phyloP scores from a whole-genome alignment of 148 eudicot genomes.

The Drosera capensis region DNA sequence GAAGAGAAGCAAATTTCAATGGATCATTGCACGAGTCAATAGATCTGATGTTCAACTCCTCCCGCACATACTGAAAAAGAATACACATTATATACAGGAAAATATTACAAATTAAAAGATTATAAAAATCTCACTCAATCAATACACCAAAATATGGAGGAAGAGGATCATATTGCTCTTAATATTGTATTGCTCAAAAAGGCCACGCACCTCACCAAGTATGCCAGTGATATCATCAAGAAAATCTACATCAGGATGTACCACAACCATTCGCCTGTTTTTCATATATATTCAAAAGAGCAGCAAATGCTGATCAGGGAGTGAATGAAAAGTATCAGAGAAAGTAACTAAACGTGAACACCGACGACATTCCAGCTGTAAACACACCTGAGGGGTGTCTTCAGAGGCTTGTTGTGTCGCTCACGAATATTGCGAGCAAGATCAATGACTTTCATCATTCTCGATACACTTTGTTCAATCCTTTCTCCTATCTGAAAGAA shows the following conservation, averaged over 20 bases:
- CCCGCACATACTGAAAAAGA: slow-evolving; percentile 53
- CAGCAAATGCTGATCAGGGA: neutral
- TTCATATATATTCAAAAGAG: slow-evolving; percentile 2
- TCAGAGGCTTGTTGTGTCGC: slow-evolving; percentile 89
- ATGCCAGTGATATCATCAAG: slow-evolving; percentile 77
- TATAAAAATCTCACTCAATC: neutral
- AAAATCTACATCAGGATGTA: slow-evolving; percentile 82
- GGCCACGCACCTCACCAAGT: slow-evolving; percentile 56
- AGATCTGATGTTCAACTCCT: slow-evolving; percentile 79
- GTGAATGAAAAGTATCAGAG: neutral
- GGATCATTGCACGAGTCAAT: slow-evolving; percentile 69
- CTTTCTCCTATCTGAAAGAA: slow-evolving; percentile 58
- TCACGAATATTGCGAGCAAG: slow-evolving; percentile 92
- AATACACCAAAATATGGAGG: neutral
- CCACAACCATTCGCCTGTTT: slow-evolving; percentile 90
- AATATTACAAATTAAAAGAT: neutral
- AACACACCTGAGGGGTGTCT: slow-evolving; percentile 68
- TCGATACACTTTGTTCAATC: slow-evolving; percentile 86
- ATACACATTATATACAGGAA: neutral
- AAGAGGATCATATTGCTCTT: neutral
- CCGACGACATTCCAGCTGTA: neutral
- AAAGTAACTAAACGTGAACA: neutral
- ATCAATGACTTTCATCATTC: slow-evolving; percentile 89
- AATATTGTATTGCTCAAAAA: too few species aligned
- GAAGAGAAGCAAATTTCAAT: slow-evolving; percentile 66